Conservation (phyloP, 768 basidiomycete genomes). For the Termitomyces sp. region DNA sequence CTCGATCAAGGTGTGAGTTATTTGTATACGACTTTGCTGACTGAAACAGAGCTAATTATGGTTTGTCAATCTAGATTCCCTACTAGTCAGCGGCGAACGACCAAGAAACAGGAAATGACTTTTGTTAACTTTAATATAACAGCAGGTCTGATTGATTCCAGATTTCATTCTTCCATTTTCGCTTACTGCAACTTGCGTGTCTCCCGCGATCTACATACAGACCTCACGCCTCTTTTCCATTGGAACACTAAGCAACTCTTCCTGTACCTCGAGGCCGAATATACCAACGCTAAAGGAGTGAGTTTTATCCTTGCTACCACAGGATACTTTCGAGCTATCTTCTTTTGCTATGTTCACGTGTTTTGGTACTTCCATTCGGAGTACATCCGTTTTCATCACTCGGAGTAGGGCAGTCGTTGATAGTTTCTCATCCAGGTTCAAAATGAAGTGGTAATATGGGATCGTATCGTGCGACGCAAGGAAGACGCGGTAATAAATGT, state of each 20-base stretch:
- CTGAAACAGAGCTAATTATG: not conserved
- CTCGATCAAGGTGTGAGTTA: constrained; percentile 72
- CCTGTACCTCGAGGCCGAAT: constrained; percentile 82
- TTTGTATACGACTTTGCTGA: constrained; percentile 6
- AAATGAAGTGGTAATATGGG: constrained; percentile 88
- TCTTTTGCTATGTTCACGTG: not conserved
- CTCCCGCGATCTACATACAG: constrained; percentile 38
- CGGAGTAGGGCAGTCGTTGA: not conserved
- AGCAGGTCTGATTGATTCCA: constrained; percentile 47
- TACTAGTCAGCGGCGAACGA: constrained; percentile 47
- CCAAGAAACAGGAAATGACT: constrained; percentile 67
- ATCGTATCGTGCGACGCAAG: constrained; percentile 81
- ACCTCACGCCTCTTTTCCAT: constrained; percentile 79
- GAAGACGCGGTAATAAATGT: constrained; percentile 68
- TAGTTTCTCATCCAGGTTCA: constrained; percentile 37
- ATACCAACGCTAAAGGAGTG: constrained; percentile 68
- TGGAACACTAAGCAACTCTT: constrained; percentile 98
- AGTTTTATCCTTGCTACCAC: constrained; percentile 21
- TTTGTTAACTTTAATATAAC: constrained; percentile 79
- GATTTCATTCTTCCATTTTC: not conserved
- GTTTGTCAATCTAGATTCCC: constrained; percentile 30
- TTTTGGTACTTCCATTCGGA: not conserved
- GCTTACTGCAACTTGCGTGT: not conserved
- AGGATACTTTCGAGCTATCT: not conserved
- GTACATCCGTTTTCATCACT: not conserved